These are phyloP conservation scores for Eruca vesicaria DNA, from an alignment of 441 rosid species.

Conservation along the genomic window DNA sequence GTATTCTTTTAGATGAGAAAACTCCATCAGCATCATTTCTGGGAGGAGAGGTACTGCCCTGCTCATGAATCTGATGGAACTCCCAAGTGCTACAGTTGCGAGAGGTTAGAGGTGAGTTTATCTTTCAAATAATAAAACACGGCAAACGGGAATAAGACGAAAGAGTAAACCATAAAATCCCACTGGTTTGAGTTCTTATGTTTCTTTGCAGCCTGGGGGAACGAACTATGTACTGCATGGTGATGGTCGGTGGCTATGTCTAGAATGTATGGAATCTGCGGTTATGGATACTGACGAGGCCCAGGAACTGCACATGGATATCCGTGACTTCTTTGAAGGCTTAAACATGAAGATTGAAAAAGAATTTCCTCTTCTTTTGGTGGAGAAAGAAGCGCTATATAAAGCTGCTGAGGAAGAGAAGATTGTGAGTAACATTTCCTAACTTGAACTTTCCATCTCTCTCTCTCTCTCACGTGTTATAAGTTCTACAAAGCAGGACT, in stretches of 20 bases:
- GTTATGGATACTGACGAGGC: constrained; percentile 70
- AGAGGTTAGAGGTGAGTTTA: constrained; percentile 69
- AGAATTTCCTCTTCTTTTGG: constrained; percentile 66
- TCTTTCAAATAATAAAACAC: too few relatives aligned
- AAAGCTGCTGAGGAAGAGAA: constrained; percentile 89
- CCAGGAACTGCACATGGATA: constrained; percentile 82
- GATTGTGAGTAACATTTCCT: constrained; percentile 47
- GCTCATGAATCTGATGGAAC: constrained; percentile 80
- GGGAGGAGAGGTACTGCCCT: constrained; percentile 91
- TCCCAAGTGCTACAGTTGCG: constrained; percentile 91
- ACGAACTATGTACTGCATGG: constrained; percentile 57
- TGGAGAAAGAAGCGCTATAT: constrained; percentile 79
- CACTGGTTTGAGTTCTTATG: not conserved
- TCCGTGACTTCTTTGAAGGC: constrained; percentile 80
- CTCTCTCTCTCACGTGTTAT: not conserved
- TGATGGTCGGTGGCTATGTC: constrained; percentile 80
- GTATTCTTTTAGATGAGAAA: constrained; percentile 57
- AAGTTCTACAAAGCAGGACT: not conserved
- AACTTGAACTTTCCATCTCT: not conserved
- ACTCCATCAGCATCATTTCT: constrained; percentile 82
- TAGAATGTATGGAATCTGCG: constrained; percentile 70
- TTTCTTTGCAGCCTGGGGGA: constrained; percentile 52
- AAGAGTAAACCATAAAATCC: too few relatives aligned
- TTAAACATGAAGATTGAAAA: constrained; percentile 56
- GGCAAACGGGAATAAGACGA: too few relatives aligned